Evolutionary conservation across 2,329 filamentous ascomycete genomes (phyloP), one percentile per base, ranked within the genome.

Genomic region (Epichloe aotearoae): DNA sequence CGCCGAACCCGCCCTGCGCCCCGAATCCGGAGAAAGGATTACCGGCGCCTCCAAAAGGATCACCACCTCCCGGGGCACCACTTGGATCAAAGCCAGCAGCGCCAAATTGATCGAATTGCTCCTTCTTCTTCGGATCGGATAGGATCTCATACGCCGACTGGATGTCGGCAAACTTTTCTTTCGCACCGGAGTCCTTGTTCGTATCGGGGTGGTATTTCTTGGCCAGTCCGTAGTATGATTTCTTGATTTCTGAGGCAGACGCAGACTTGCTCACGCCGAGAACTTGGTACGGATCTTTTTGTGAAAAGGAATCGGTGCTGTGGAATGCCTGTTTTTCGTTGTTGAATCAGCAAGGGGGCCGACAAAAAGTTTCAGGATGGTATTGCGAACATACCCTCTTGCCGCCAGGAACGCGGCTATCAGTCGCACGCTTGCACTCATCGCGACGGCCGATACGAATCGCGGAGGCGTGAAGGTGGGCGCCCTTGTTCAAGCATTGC

Each of bases 151-250:
- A 98, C 23, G 93, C 88, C 34, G 86, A 80, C 67, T 98, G 93
- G 50, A 94, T 88, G 59, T 96, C 91, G 56, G 84, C 79, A 62
- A 98, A 98, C 61, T 86, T 91, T 61, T 97, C 93, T 66, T 97
- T 97, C 37, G 93, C 90, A n/a, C 74, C 77, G 3, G 87, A 68
- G 59, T 97, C 93, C 67, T 97, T 97, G 75, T 97, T 98, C 37
- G 93, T 97, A 66, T 98, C 93, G 8, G 93, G 93, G 62, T 98
- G 93, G 65, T 82, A 98, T 64, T 97, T 98, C 70, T 98, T 98
- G 19, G 93, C 93, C 53, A 97, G 75, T 47, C 90, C 88, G 65
- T 98, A 98, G 73, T 98, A 98, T 3, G 93, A 90, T 68, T 96
- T 97, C 67, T 98, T 98, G 66, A 98, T 97, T 37, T 97, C 91